phyloP scores from a whole-genome alignment of 1,139 yeast genomes.

The Suhomyces taliae region DNA sequence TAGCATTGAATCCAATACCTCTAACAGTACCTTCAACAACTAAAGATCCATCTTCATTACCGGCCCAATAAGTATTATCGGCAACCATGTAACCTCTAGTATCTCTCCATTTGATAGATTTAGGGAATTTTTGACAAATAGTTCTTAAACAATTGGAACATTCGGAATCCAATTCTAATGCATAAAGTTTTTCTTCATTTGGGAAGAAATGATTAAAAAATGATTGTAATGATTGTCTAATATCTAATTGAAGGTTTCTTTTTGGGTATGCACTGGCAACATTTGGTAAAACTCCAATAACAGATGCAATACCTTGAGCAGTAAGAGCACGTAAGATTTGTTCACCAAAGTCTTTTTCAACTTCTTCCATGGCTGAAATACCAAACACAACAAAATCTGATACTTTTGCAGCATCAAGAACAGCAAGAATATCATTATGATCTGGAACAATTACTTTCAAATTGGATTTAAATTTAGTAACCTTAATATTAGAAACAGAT shows the following conservation, averaged over 20 bases:
- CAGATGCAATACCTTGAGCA: slow-evolving; percentile 89
- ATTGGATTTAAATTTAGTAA: slow-evolving; percentile 71
- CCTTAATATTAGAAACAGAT: slow-evolving; percentile 48
- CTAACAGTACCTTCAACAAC: slow-evolving; percentile 81
- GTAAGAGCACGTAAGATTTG: slow-evolving; percentile 83
- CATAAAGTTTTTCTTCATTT: slow-evolving; percentile 71
- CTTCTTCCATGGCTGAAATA: slow-evolving; percentile 81
- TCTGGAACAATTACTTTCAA: slow-evolving; percentile 78
- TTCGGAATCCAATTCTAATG: slow-evolving; percentile 68
- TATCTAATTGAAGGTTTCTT: slow-evolving; percentile 73
- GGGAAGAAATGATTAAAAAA: slow-evolving; percentile 92
- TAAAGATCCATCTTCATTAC: slow-evolving; percentile 34
- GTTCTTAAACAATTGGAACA: slow-evolving; percentile 68
- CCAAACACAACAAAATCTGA: slow-evolving; percentile 89
- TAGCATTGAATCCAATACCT: slow-evolving; percentile 78
- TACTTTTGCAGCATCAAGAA: slow-evolving; percentile 83
- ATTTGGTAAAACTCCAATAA: slow-evolving; percentile 80
- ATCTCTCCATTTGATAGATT: slow-evolving; percentile 88
- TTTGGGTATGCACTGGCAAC: slow-evolving; percentile 65
- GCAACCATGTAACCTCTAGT: slow-evolving; percentile 84
- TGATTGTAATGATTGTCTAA: slow-evolving; percentile 77
- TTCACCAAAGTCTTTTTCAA: slow-evolving; percentile 78
- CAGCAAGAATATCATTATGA: slow-evolving; percentile 59
- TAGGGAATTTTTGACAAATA: slow-evolving; percentile 84
- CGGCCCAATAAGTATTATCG: slow-evolving; percentile 56